Evolutionary conservation across 2,329 filamentous ascomycete genomes (phyloP), one percentile per base, ranked within the genome.

Genomic region (Ceratocystiopsis minuta): DNA sequence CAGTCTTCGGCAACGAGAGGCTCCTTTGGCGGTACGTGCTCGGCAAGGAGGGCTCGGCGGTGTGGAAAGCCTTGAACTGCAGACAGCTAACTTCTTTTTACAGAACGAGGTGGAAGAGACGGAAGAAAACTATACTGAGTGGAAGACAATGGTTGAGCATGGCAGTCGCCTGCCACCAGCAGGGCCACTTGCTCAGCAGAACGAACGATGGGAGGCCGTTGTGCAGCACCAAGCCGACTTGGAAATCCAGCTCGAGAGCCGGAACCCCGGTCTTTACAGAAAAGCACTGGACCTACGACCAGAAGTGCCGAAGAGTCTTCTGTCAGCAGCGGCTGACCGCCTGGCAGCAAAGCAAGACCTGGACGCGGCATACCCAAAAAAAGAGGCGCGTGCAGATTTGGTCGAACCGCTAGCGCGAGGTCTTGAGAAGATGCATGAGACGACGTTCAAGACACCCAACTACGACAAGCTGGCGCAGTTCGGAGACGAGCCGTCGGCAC

Each of bases 161-260:
- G 24, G 24, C 24, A 28, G 24, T 28, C 24, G 24, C 24, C 11
- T 28, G 24, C 24, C 24, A 10, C 24, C 24, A 10, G 24, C 9
- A 28, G 24, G 24, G 24, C 24, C 24, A 2, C 24, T 28, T 28
- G 24, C 24, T 28, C 24, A 10, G 34, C 60, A 60, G 20, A 51
- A 54, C 1, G 64, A 67, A 45, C 61, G 64, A 18, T 52, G 55
- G 15, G 57, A 58, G 14, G 60, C 57, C 5, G 56, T 67, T 15
- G 56, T 60, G 28, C 55, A 60, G 42, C 62, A 65, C 38, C 68
- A 74, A 51, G 60, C 57, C 36, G 58, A 62, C 24, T 57, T 73
- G 1, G 68, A 70, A 50, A 53, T 55, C 0, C 67, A 72, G 43
- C 67, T 74, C 42, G 58, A 62, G 46, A 50, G 54, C 17, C 57